phyloP scores from a whole-genome alignment of 2,329 filamentous ascomycete species.

The Penicillium sp. region DNA sequence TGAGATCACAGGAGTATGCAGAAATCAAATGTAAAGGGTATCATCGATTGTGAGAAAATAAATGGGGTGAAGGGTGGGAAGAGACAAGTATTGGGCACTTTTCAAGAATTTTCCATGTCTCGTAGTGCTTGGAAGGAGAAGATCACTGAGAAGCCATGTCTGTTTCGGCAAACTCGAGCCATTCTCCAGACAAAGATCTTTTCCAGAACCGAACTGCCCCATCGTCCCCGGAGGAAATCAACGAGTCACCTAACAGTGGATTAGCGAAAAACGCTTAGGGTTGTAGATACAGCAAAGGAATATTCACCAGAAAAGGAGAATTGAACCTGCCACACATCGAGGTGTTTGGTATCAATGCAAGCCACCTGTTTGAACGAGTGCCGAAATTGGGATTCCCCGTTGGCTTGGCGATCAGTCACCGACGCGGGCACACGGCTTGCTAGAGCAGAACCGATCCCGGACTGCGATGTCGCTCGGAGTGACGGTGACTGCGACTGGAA shows the following conservation, averaged over 20 bases:
- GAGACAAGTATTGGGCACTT: not conserved
- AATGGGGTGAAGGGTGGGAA: not conserved
- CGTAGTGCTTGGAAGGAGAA: not conserved
- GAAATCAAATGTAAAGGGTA: slow-evolving; percentile 19
- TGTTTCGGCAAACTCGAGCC: slow-evolving; percentile 45
- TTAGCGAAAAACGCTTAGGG: slow-evolving; percentile 1
- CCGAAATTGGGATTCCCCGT: slow-evolving; percentile 39
- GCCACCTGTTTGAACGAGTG: slow-evolving; percentile 44
- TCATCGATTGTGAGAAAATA: slow-evolving; percentile 15
- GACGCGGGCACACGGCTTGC: slow-evolving; percentile 35
- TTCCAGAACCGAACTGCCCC: slow-evolving; percentile 45
- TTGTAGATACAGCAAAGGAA: not conserved
- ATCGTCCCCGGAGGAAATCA: slow-evolving; percentile 45
- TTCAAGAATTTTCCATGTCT: not conserved
- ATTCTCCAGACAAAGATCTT: slow-evolving; percentile 42
- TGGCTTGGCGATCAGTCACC: slow-evolving; percentile 32
- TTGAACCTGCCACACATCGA: slow-evolving; percentile 47
- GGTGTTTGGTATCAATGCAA: slow-evolving; percentile 43
- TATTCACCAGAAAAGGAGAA: slow-evolving; percentile 44
- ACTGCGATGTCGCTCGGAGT: slow-evolving; percentile 35
- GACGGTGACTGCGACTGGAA: slow-evolving; percentile 31
- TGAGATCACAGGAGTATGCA: not conserved
- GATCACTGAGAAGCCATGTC: slow-evolving; percentile 36
- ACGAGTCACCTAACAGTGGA: slow-evolving; percentile 36
- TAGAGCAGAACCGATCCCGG: slow-evolving; percentile 43